Evolutionary conservation across 768 basidiomycete genomes (phyloP), one percentile per base, ranked within the genome.

Genomic region (Boletus rubropictus): DNA sequence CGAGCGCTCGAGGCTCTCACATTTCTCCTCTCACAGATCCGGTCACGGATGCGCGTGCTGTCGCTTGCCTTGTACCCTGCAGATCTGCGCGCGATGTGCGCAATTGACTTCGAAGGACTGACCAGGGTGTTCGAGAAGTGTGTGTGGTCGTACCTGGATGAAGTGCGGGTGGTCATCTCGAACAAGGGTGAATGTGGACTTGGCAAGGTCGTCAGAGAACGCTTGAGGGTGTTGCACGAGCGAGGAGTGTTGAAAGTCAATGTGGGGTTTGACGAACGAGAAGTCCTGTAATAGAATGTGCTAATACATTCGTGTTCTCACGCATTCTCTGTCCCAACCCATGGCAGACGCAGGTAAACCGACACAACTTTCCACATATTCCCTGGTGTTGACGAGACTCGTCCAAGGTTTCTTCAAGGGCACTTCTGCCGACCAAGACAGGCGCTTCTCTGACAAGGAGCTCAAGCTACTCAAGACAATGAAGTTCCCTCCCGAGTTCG

Each of bases 381-480:
- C 0, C 10, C 7, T 10, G 24, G 31, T 20, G 7, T 28, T 46
- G n/a, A 48, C 24, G 12, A 54, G 59, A 50, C 5, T 28, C 15
- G 28, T 39, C 31, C 59, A 48, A 83, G 88, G 88, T 24, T 89
- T 89, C 66, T 89, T 91, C 82, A 89, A 89, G 69, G 89, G 89
- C 61, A 91, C 88, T 21, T 89, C 86, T 54, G 84, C 87, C 27
- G 89, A 89, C 73, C 88, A 93, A 68, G 90, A 93, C 66, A 81
- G 86, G 55, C 81, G 94, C 42, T 96, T 97, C 68, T 88, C 88
- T 24, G 89, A 97, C 78, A 96, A 97, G 72, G 92, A 95, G 69
- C 70, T 85, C 43, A 91, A 91, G 59, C 76, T 94, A 28, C 80
- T 95, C 56, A 92, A 88, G 69, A 61, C 78, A 6, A 86, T 93